Conservation (phyloP, 768 basidiomycete species). For the Tricholoma sp. region DNA sequence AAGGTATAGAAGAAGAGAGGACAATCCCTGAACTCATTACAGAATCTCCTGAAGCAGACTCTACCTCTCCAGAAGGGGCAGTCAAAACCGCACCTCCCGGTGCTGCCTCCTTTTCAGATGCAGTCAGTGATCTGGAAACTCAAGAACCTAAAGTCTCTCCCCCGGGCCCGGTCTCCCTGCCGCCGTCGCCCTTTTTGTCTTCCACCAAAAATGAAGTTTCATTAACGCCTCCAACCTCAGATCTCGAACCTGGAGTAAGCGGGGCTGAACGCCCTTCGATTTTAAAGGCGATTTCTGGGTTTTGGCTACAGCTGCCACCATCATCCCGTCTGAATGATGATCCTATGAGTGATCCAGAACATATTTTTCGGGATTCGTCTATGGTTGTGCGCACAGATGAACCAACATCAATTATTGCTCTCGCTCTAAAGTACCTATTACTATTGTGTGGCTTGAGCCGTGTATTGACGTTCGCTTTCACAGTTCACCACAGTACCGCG, state of each 20-base stretch:
- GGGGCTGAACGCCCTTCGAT: conserved; percentile 69
- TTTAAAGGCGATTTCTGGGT: conserved; percentile 75
- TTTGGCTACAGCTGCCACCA: conserved; percentile 64
- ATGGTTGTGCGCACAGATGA: conserved; percentile 97
- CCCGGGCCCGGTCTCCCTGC: conserved; percentile 35
- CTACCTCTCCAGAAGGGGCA: conserved; percentile 17
- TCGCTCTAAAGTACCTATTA: conserved; percentile 73
- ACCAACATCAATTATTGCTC: conserved; percentile 95
- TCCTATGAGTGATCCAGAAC: conserved; percentile 74
- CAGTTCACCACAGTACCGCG: conserved; percentile 79
- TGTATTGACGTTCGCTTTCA: conserved; percentile 6
- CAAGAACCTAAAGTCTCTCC: conserved; percentile 16
- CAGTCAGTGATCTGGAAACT: conserved; percentile 8
- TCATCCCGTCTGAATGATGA: conserved; percentile 61
- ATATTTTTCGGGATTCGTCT: conserved; percentile 90
- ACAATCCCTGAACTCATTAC: conserved; percentile 21
- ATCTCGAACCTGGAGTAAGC: conserved; percentile 43
- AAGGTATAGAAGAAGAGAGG: conserved; percentile 41
- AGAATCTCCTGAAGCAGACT: conserved; percentile 23
- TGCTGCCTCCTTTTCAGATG: conserved; percentile 8
- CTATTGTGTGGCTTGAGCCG: conserved; percentile 17
- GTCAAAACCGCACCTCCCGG: conserved; percentile 22
- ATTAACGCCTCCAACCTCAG: conserved; percentile 44
- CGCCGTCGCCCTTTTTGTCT: conserved; percentile 54
- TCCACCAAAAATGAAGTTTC: conserved; percentile 33